Percentiles rank a stretch among this genome's conserved stretches.
Evolutionary conservation across 106 monocot genomes (phyloP).

Genomic region (Posidonia australis): DNA sequence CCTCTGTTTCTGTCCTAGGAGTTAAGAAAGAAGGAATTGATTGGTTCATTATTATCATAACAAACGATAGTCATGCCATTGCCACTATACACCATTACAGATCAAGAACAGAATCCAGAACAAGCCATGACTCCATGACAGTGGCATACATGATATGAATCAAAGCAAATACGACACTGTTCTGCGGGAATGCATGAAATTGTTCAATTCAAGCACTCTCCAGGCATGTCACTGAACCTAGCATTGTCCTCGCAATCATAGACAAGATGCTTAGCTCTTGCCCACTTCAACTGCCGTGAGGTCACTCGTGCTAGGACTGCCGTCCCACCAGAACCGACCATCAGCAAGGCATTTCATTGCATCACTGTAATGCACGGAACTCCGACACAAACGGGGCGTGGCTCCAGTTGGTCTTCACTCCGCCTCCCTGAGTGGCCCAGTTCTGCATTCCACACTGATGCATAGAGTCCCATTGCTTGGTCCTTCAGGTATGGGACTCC

Average conservation of each 20-base stretch:
- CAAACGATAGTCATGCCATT: too few species aligned
- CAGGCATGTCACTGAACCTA: slow-evolving; percentile 2
- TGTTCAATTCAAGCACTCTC: neutral
- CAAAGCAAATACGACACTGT: too few species aligned
- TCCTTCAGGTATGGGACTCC: slow-evolving; percentile 8
- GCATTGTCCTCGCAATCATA: slow-evolving; percentile 6
- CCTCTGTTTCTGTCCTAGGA: too few species aligned
- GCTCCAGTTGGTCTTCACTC: slow-evolving; percentile 15
- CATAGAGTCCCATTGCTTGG: slow-evolving; percentile 17
- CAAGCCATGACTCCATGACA: too few species aligned
- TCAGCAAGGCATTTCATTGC: neutral
- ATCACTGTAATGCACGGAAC: slow-evolving; percentile 4
- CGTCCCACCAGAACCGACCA: slow-evolving; percentile 11
- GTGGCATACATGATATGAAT: too few species aligned
- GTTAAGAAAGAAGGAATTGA: too few species aligned
- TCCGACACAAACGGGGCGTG: slow-evolving; percentile 12
- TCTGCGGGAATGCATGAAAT: too few species aligned
- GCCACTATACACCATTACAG: too few species aligned
- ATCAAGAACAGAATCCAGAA: too few species aligned
- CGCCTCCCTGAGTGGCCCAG: slow-evolving; percentile 19
- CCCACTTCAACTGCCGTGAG: slow-evolving; percentile 15
- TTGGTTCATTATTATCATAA: too few species aligned
- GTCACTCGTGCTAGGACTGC: neutral
- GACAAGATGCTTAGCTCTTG: slow-evolving; percentile 4
- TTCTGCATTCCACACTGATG: slow-evolving; percentile 17